phyloP scores from a whole-genome alignment of 176 grass and related monocot species.

The Eleusine coracana region DNA sequence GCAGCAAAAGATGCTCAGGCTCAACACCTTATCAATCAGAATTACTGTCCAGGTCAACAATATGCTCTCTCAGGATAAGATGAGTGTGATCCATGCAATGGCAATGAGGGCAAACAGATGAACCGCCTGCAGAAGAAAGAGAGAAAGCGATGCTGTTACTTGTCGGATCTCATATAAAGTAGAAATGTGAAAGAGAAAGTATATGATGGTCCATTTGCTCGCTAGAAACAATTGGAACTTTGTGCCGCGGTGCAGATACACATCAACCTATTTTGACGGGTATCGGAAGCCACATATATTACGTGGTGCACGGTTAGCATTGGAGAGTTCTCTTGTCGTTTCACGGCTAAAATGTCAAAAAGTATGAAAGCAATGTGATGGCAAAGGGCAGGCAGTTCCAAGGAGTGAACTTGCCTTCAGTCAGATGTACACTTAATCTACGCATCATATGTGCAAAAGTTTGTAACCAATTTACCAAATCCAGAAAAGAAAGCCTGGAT shows the following conservation, averaged over 20 bases:
- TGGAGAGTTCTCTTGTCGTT: slow-evolving; percentile 12
- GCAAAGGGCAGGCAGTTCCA: background rate
- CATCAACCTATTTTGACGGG: background rate
- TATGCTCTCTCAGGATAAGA: slow-evolving; percentile 62
- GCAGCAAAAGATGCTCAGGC: slow-evolving; percentile 21
- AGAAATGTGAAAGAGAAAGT: slow-evolving; percentile 14
- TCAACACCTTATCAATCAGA: background rate
- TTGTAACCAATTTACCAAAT: background rate
- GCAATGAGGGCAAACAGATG: slow-evolving; percentile 35
- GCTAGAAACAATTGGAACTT: background rate
- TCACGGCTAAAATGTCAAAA: slow-evolving; percentile 2
- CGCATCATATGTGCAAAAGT: slow-evolving; percentile 14
- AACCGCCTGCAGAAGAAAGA: slow-evolving; percentile 49
- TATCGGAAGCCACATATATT: background rate
- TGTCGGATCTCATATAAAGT: slow-evolving; percentile 6
- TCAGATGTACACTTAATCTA: background rate
- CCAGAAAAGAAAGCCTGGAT: background rate
- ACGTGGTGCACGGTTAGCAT: background rate
- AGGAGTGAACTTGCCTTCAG: background rate
- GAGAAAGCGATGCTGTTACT: background rate
- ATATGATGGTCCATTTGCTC: background rate
- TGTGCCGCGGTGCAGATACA: background rate
- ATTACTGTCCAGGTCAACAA: background rate
- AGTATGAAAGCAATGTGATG: slow-evolving; percentile 3
- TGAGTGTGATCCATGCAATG: slow-evolving; percentile 42